These are phyloP conservation scores for Aphanomyces invadans DNA, from an alignment of 352 stramenopile genomes.

Conservation along the genomic window DNA sequence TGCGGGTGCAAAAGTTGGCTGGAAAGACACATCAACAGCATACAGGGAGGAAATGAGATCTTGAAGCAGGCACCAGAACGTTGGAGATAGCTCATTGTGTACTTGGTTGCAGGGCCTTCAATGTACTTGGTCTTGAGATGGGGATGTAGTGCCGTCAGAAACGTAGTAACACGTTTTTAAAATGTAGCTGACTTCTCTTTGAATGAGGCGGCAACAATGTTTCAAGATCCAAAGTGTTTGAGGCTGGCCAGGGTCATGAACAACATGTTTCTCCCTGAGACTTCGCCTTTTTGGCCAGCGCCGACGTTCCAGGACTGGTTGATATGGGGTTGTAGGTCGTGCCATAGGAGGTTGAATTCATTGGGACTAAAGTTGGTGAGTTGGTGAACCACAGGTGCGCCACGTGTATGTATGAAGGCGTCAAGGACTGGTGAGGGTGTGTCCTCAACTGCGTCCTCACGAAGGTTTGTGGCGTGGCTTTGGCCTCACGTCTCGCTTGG, in stretches of 20 bases:
- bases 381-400: neutral
- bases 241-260: neutral
- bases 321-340: neutral
- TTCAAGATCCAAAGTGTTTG: neutral
- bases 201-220: conserved; percentile 5
- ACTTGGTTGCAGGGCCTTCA: neutral
- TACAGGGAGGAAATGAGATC: neutral
- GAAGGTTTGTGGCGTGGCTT: neutral
- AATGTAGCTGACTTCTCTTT: too few relatives aligned
- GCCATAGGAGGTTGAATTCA: neutral
- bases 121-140: neutral
- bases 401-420: neutral
- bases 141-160: neutral
- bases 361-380: neutral
- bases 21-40: neutral
- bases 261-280: neutral
- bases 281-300: neutral
- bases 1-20: neutral
- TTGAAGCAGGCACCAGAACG: neutral
- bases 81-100: neutral
- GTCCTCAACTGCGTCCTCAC: neutral
- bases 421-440: neutral
- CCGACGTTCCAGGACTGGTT: neutral
- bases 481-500: neutral
- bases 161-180: neutral